phyloP scores from a whole-genome alignment of 441 rosid species.

The Theobroma grandiflorum region DNA sequence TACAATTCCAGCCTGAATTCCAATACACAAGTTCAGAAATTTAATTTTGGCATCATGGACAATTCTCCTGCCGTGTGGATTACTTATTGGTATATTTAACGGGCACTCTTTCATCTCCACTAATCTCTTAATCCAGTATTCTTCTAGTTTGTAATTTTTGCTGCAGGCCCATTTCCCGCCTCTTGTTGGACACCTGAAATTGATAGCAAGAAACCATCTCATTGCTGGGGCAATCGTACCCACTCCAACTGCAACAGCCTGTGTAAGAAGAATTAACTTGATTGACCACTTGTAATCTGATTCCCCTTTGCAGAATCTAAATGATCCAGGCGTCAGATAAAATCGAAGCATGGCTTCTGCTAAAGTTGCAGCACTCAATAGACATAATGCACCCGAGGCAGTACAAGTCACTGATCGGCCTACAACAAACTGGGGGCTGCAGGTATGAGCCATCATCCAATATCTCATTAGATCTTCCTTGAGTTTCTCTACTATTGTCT shows the following conservation, averaged over 20 bases:
- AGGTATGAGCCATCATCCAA: slow-evolving; percentile 94
- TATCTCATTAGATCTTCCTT: slow-evolving; percentile 63
- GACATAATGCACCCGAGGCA: slow-evolving; percentile 72
- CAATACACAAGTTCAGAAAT: slow-evolving; percentile 55
- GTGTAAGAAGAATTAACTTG: slow-evolving; percentile 55
- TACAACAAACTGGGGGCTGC: slow-evolving; percentile 86
- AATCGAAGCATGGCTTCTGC: slow-evolving; percentile 61
- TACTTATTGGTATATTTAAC: slow-evolving; percentile 38
- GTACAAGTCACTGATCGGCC: slow-evolving; percentile 73
- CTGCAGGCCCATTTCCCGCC: slow-evolving; percentile 40
- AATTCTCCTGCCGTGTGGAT: slow-evolving; percentile 58
- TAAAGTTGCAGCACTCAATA: slow-evolving; percentile 45
- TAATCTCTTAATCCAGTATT: slow-evolving; percentile 69
- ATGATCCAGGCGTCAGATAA: slow-evolving; percentile 59
- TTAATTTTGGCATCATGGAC: slow-evolving; percentile 40
- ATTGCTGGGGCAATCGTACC: slow-evolving; percentile 80
- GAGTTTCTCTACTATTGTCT: slow-evolving; percentile 40
- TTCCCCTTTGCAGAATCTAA: slow-evolving; percentile 70
- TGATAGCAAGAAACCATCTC: slow-evolving; percentile 78
- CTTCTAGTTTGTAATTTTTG: slow-evolving; percentile 59
- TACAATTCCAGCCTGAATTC: slow-evolving; percentile 69
- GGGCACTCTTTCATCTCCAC: slow-evolving; percentile 77
- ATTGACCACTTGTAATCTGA: slow-evolving; percentile 91
- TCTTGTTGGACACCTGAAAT: slow-evolving; percentile 66
- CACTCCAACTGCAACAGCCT: slow-evolving; percentile 63